Conservation (phyloP, 768 basidiomycete genomes). For the Leccinum disarticulatum region DNA sequence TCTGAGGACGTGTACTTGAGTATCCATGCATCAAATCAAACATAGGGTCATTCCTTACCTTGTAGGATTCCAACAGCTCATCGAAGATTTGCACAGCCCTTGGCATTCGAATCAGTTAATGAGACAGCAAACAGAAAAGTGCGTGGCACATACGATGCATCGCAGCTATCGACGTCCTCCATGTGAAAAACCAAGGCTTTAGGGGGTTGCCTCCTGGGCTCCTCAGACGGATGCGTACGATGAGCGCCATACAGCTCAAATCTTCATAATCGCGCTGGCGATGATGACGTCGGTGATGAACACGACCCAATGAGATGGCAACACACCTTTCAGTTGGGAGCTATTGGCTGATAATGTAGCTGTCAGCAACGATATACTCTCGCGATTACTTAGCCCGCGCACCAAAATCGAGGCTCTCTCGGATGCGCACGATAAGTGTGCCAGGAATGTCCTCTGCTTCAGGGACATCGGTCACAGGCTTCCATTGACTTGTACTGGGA, state of each 20-base stretch:
- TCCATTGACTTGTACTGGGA: slow-evolving; percentile 88
- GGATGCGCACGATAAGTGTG: slow-evolving; percentile 82
- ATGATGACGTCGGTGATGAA: slow-evolving; percentile 1
- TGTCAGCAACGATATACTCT: background rate
- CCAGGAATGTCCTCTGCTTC: slow-evolving; percentile 82
- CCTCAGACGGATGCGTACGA: slow-evolving; percentile 86
- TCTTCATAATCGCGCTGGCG: slow-evolving; percentile 69
- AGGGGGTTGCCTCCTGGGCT: slow-evolving; percentile 72
- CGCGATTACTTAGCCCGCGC: slow-evolving; percentile 18
- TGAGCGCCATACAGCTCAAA: slow-evolving; percentile 86
- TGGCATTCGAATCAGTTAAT: slow-evolving; percentile 11
- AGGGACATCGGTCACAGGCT: slow-evolving; percentile 83
- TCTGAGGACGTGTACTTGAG: slow-evolving; percentile 25
- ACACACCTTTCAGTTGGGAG: slow-evolving; percentile 79
- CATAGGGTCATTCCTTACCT: slow-evolving; percentile 39
- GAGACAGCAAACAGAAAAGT: background rate
- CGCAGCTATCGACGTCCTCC: slow-evolving; percentile 86
- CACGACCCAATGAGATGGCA: background rate
- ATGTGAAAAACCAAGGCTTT: slow-evolving; percentile 87
- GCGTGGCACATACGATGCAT: slow-evolving; percentile 74
- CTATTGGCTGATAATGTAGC: slow-evolving; percentile 71
- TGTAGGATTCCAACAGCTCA: slow-evolving; percentile 77
- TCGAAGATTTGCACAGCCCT: slow-evolving; percentile 84
- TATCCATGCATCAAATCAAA: background rate
- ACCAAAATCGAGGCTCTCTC: slow-evolving; percentile 93